These are phyloP conservation scores for Ogataea naganishii DNA, from an alignment of 805 yeast genomes.

Conservation along the genomic window DNA sequence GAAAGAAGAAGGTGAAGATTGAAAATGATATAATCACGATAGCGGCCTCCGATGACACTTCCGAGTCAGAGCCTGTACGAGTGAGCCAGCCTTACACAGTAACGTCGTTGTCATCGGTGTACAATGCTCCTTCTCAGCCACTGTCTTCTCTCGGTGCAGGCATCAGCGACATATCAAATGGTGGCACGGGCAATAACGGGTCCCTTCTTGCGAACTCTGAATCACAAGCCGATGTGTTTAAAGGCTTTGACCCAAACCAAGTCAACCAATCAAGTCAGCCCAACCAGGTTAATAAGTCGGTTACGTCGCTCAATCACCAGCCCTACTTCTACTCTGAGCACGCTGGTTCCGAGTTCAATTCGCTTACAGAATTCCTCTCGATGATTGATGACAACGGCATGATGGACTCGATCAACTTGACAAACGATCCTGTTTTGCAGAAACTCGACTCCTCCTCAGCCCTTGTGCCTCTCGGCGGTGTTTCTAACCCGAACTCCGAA, in stretches of 20 bases:
- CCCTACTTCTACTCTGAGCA: constrained; percentile 86
- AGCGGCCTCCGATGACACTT: background rate
- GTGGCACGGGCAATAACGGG: background rate
- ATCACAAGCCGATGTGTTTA: constrained; percentile 8
- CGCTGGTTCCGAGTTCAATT: constrained; percentile 87
- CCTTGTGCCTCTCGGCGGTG: constrained; percentile 7
- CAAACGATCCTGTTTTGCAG: constrained; percentile 27
- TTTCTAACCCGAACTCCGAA: constrained; percentile 6
- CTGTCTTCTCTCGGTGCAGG: background rate
- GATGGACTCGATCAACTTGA: constrained; percentile 32
- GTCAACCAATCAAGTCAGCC: constrained; percentile 1
- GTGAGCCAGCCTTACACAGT: too few relatives aligned
- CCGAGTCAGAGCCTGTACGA: too few relatives aligned
- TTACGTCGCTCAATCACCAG: constrained; percentile 37
- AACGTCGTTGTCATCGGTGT: too few relatives aligned
- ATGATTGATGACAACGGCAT: constrained; percentile 84
- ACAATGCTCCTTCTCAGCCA: too few relatives aligned
- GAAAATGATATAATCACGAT: constrained; percentile 1
- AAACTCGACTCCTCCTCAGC: constrained; percentile 21
- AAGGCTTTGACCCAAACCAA: constrained; percentile 5
- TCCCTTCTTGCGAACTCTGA: constrained; percentile 1
- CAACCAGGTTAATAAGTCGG: background rate
- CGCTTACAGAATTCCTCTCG: constrained; percentile 78
- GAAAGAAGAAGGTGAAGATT: constrained; percentile 15
- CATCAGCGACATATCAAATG: background rate